Percentiles rank a stretch among this genome's conserved stretches.
phyloP scores from a whole-genome alignment of 2,329 filamentous ascomycete genomes.

The Ustilaginoidea virens region DNA sequence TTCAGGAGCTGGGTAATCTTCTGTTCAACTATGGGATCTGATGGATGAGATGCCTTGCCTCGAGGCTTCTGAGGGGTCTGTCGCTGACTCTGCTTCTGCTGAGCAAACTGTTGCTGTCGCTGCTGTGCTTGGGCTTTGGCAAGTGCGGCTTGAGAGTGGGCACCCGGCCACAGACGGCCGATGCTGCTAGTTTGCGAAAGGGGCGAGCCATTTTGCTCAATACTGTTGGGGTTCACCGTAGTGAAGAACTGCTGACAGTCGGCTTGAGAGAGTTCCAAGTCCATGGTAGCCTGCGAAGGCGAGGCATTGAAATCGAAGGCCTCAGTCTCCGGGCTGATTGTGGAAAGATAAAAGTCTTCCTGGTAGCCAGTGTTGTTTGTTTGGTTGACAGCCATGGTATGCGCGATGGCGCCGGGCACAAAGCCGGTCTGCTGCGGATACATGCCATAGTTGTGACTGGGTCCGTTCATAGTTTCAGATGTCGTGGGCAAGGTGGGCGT shows the following conservation, averaged over 20 bases:
- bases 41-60: conserved; percentile 33
- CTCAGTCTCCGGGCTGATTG: conserved; percentile 45
- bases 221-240: conserved; percentile 56
- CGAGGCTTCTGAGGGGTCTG: conserved; percentile 35
- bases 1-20: conserved; percentile 87
- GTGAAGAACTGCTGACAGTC: conserved; percentile 51
- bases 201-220: conserved; percentile 42
- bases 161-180: conserved; percentile 77
- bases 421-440: conserved; percentile 94
- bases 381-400: conserved; percentile 64
- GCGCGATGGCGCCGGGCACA: conserved; percentile 67
- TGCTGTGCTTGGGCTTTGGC: conserved; percentile 59
- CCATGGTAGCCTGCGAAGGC: conserved; percentile 45
- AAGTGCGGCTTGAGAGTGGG: conserved; percentile 79
- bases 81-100: conserved; percentile 30
- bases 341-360: conserved; percentile 34
- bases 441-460: conserved; percentile 88
- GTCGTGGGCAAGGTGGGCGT: conserved; percentile 39
- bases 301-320: conserved; percentile 59
- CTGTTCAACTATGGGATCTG: conserved; percentile 68
- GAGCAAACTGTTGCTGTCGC: conserved; percentile 35
- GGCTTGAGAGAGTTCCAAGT: conserved; percentile 38
- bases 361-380: conserved; percentile 38
- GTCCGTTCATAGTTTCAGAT: conserved; percentile 54
- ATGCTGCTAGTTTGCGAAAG: conserved; percentile 38